Evolutionary conservation across 441 rosid species (phyloP).

Genomic region (Adansonia madagascariensis): DNA sequence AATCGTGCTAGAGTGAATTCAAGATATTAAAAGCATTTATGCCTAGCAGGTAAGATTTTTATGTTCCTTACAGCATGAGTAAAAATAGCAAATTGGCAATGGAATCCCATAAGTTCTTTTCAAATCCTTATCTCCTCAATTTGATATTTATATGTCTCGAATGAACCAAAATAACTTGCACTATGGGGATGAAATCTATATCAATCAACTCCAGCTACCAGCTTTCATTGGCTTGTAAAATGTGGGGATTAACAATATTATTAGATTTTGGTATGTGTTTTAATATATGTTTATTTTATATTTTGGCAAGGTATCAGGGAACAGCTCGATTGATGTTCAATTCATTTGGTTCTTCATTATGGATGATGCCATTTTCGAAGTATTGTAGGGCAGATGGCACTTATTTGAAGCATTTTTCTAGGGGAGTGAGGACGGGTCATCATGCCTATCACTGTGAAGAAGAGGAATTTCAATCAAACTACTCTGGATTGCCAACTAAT

Average conservation of each 20-base stretch:
- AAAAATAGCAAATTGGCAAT: conserved; percentile 13
- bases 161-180: conserved; percentile 17
- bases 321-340: conserved; percentile 89
- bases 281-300: conserved; percentile 47
- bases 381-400: conserved; percentile 71
- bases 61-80: conserved; percentile 4
- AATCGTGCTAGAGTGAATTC: not conserved
- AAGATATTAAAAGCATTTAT: conserved; percentile 11
- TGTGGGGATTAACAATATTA: conserved; percentile 12
- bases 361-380: conserved; percentile 95
- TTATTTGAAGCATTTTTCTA: conserved; percentile 75
- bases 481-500: conserved; percentile 99
- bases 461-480: conserved; percentile 72
- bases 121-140: not conserved
- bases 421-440: conserved; percentile 54
- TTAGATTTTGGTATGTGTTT: conserved; percentile 32
- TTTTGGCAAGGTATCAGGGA: conserved; percentile 88
- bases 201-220: not conserved
- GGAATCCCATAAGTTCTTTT: not conserved
- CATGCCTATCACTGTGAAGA: conserved; percentile 74
- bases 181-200: conserved; percentile 13
- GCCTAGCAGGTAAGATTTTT: not conserved
- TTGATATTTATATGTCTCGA: not conserved
- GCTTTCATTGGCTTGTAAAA: conserved; percentile 23
- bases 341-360: conserved; percentile 85